A percentile compares a stretch with the other conserved stretches of the same genome.
phyloP scores from a whole-genome alignment of 345 rosid genomes.

The Eucalyptus cloeziana region DNA sequence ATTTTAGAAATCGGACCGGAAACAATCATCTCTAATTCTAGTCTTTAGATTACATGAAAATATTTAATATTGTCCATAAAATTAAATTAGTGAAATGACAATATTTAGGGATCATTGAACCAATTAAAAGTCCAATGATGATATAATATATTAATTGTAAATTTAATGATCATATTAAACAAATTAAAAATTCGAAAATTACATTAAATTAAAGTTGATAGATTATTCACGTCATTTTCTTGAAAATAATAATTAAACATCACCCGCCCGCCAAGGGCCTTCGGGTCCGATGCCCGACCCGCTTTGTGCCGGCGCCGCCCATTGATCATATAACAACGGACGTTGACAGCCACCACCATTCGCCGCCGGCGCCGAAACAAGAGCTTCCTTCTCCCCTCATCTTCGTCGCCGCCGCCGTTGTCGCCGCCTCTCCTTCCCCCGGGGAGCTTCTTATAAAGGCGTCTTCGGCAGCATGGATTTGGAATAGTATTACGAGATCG shows the following conservation, averaged over 20 bases:
- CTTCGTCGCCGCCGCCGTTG: not conserved
- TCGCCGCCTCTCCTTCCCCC: not conserved
- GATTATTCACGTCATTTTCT: not conserved
- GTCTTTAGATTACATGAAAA: too few relatives aligned
- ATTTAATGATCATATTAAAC: too few relatives aligned
- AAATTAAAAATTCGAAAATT: too few relatives aligned
- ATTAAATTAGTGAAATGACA: too few relatives aligned
- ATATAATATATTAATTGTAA: too few relatives aligned
- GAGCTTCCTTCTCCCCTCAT: not conserved
- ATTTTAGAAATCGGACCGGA: too few relatives aligned
- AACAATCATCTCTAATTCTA: too few relatives aligned
- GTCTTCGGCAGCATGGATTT: conserved; percentile 18
- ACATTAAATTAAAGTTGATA: not conserved
- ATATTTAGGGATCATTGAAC: too few relatives aligned
- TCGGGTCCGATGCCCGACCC: not conserved
- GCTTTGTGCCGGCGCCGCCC: not conserved
- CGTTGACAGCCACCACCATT: not conserved
- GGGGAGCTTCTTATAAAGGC: not conserved
- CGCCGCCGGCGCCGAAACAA: not conserved
- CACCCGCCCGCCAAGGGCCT: not conserved
- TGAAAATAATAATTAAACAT: not conserved
- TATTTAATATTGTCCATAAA: too few relatives aligned
- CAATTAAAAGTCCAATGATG: too few relatives aligned
- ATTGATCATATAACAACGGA: not conserved
- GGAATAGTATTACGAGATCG: conserved; percentile 39